Percentiles rank a stretch among this genome's conserved stretches.
Conservation (phyloP, 164 flowering plant species). For the Tetrastigma voinierianum region DNA sequence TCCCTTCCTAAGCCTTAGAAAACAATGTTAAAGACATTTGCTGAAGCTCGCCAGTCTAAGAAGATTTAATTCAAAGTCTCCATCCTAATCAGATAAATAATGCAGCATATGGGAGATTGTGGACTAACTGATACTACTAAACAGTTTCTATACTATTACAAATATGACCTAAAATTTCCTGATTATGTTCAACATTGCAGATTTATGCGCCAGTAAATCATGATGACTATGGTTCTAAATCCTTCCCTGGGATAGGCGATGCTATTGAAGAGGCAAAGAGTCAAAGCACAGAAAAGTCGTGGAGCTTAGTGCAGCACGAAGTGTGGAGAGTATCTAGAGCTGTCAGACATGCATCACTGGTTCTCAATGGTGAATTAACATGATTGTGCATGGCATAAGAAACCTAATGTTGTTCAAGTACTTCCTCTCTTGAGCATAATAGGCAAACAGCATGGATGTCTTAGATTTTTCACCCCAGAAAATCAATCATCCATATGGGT, state of each 20-base stretch:
- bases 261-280: slow-evolving; percentile 53
- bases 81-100: neutral
- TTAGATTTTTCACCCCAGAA: too few species aligned
- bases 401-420: neutral
- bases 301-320: slow-evolving; percentile 65
- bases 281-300: slow-evolving; percentile 42
- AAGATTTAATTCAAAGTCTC: neutral
- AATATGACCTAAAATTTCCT: neutral
- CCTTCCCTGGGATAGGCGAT: slow-evolving; percentile 68
- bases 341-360: slow-evolving; percentile 55
- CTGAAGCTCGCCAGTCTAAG: neutral
- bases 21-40: too few species aligned
- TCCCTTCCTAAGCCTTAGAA: too few species aligned
- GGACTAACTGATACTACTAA: neutral
- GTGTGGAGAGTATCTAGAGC: slow-evolving; percentile 75
- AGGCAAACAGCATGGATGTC: too few species aligned
- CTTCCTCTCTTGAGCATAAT: too few species aligned
- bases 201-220: slow-evolving; percentile 64
- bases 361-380: slow-evolving; percentile 54
- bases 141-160: too few species aligned
- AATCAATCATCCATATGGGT: too few species aligned
- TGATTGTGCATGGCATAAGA: slow-evolving; percentile 14
- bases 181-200: slow-evolving; percentile 26
- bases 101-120: neutral
- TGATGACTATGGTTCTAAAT: slow-evolving; percentile 61